Evolutionary conservation across 805 yeast genomes (phyloP), one percentile per base, ranked within the genome.

Genomic region (Kurtzmaniella fragi): DNA sequence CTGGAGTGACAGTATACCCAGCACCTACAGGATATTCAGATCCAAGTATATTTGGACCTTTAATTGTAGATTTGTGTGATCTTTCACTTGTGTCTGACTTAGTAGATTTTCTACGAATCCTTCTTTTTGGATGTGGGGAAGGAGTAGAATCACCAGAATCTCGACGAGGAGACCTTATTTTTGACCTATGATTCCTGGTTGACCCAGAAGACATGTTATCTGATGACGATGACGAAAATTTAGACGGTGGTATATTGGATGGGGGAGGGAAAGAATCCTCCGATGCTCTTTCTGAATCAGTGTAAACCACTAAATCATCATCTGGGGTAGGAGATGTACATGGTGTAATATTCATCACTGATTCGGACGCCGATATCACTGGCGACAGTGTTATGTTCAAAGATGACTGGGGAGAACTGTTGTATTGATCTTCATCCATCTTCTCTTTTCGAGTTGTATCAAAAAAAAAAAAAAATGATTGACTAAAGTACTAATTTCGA

Each of bases 1-100:
- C 76, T 2, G 72, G 73, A 17, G 58, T 52, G 45, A 53, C 55
- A 4, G 61, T 54, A 38, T 59, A 59, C 8, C 64, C 64, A 34
- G 56, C 47, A 2, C 61, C 62, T 3, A 40, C 31, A 7, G 43
- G 44, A 27, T 32, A 39, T 11, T 45, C 54, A 1, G 48, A 41
- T 17, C 40, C 15, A 37, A 43, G 40, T 30, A 9, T n/a, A 31
- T 31, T 52, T 20, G 25, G 7, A 20, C 7, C 48, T 32, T 43
- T 36, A n/a, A 38, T 17, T n/a, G 50, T 43, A 12, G 54, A 50
- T 4, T 50, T 45, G 15, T 42, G 46, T 11, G 61, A 56, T 23
- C 42, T 48, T 25, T 55, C 62, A 38, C 63, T 54, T 17, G 40
- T 49, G 11, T 52, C 59, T 3, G 55, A 51, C 17, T 46, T 45